Conservation (phyloP, 768 basidiomycete species). For the Lactarius sanguifluus region DNA sequence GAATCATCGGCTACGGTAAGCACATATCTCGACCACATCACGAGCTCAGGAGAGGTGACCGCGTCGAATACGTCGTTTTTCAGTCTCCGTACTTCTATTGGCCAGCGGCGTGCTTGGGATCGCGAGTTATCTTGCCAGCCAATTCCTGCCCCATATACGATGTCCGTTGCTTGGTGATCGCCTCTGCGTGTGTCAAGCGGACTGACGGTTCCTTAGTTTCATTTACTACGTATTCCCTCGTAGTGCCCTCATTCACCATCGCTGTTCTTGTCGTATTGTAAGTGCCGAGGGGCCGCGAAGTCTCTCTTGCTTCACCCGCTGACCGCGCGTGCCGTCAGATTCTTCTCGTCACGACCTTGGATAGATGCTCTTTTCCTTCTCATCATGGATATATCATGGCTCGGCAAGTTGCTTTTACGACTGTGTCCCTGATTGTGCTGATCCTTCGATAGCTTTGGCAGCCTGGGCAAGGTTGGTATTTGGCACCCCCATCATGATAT, state of each 20-base stretch:
- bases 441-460: constrained; percentile 54
- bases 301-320: background rate
- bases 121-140: constrained; percentile 60
- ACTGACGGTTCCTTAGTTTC: constrained; percentile 46
- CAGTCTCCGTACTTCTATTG: constrained; percentile 43
- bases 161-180: constrained; percentile 43
- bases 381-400: constrained; percentile 63
- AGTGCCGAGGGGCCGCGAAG: constrained; percentile 11
- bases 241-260: constrained; percentile 61
- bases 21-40: constrained; percentile 6
- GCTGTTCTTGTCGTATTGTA: constrained; percentile 3
- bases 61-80: background rate
- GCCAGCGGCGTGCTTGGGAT: constrained; percentile 63
- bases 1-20: constrained; percentile 36
- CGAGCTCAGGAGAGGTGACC: background rate
- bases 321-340: constrained; percentile 39
- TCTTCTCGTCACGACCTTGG: constrained; percentile 69
- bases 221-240: constrained; percentile 67
- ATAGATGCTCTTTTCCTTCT: constrained; percentile 57
- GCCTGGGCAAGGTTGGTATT: constrained; percentile 45
- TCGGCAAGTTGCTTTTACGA: constrained; percentile 48
- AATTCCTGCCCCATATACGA: constrained; percentile 65
- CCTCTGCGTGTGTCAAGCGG: background rate
- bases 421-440: constrained; percentile 9
- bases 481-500: background rate